phyloP scores from a whole-genome alignment of 495 filamentous ascomycete genomes.

The Annulohypoxylon maeteangense region DNA sequence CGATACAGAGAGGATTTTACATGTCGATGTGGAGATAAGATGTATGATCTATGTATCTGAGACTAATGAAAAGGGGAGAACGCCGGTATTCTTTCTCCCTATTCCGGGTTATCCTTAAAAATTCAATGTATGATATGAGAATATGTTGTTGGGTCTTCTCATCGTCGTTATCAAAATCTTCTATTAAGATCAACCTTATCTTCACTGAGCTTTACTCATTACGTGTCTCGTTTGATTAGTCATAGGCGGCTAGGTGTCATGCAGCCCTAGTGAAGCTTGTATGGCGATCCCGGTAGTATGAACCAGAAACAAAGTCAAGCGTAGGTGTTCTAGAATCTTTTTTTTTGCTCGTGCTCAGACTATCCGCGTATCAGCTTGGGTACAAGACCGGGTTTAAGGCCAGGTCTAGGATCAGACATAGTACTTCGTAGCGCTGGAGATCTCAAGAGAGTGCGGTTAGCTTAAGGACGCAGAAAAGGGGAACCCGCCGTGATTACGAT shows the following conservation, averaged over 20 bases:
- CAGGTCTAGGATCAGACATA: neutral
- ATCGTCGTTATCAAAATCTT: neutral
- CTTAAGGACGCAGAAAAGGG: neutral
- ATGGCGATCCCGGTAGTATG: neutral
- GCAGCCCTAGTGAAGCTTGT: neutral
- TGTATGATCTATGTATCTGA: neutral
- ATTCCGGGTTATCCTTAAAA: neutral
- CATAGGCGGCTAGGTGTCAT: neutral
- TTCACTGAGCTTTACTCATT: neutral
- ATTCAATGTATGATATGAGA: neutral
- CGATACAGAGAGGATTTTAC: neutral
- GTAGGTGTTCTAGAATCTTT: constrained; percentile 1
- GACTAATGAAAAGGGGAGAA: constrained; percentile 1
- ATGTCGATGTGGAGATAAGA: neutral
- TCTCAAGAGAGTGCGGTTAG: neutral
- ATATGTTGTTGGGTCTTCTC: neutral
- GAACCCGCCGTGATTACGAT: neutral
- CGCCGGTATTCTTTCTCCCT: neutral
- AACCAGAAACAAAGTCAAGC: neutral
- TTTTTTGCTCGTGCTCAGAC: neutral
- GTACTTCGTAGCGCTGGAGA: neutral
- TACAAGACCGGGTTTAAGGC: neutral
- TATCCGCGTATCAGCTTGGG: neutral
- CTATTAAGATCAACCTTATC: neutral
- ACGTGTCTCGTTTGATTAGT: neutral